Evolutionary conservation across 176 grass and related monocot genomes (phyloP).

Genomic region (Juncus inflexus): DNA sequence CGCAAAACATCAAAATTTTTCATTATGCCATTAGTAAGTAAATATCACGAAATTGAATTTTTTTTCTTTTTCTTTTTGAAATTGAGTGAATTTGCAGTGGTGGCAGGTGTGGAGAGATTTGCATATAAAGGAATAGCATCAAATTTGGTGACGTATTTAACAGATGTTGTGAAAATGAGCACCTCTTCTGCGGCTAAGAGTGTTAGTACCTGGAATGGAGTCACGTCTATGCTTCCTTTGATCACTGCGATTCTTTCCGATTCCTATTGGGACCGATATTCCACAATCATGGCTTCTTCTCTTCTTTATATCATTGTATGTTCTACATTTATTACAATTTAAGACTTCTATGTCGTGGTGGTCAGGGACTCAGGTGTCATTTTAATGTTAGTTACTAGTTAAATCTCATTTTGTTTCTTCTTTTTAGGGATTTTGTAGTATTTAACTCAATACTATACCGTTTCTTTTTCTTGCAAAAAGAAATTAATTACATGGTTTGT

Average conservation of each 20-base stretch:
- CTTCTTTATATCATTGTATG: slow-evolving; percentile 72
- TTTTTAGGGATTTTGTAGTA: too few relatives aligned
- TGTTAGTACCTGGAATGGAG: slow-evolving; percentile 66
- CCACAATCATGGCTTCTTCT: slow-evolving; percentile 56
- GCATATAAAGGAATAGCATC: slow-evolving; percentile 86
- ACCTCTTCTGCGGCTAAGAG: slow-evolving; percentile 70
- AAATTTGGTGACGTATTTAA: slow-evolving; percentile 85
- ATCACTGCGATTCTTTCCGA: slow-evolving; percentile 59
- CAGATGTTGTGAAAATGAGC: slow-evolving; percentile 69
- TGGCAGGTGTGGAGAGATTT: slow-evolving; percentile 80
- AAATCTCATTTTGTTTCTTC: too few relatives aligned
- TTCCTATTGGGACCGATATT: slow-evolving; percentile 81
- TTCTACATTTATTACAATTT: neutral
- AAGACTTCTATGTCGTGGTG: too few relatives aligned
- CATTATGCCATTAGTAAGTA: neutral
- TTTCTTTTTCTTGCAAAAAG: too few relatives aligned
- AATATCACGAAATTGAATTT: neutral
- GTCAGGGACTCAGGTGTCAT: too few relatives aligned
- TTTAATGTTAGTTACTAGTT: too few relatives aligned
- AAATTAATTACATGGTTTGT: too few relatives aligned
- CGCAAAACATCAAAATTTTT: too few relatives aligned
- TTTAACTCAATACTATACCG: too few relatives aligned
- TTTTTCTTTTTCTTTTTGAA: neutral
- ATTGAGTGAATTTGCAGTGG: slow-evolving; percentile 37
- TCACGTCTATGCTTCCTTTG: slow-evolving; percentile 84